Percentiles rank a stretch among this genome's conserved stretches.
These are phyloP conservation scores for Agrocybe praecox DNA, from an alignment of 768 basidiomycete species.

Conservation along the genomic window DNA sequence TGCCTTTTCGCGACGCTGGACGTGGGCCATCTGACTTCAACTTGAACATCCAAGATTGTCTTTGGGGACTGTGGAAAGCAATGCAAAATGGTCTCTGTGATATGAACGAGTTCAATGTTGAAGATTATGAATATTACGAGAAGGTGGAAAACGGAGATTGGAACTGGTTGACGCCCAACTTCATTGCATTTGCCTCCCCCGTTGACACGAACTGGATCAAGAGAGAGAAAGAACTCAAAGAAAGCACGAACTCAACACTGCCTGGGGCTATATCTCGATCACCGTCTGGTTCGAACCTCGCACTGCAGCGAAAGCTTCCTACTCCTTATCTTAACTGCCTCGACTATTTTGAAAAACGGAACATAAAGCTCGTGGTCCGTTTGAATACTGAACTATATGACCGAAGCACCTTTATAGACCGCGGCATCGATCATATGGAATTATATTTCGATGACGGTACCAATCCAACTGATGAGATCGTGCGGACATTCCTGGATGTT, in stretches of 20 bases:
- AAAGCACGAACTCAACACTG: slow-evolving; percentile 33
- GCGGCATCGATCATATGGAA: slow-evolving; percentile 87
- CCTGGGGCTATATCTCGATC: slow-evolving; percentile 25
- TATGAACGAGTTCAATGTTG: slow-evolving; percentile 90
- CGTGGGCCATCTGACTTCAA: slow-evolving; percentile 92
- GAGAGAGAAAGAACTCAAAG: slow-evolving; percentile 65
- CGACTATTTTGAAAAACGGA: slow-evolving; percentile 87
- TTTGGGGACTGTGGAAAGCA: slow-evolving; percentile 87
- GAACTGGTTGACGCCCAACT: slow-evolving; percentile 93
- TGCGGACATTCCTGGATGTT: slow-evolving; percentile 86
- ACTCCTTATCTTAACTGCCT: slow-evolving; percentile 88
- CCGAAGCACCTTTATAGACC: slow-evolving; percentile 74
- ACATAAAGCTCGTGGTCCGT: slow-evolving; percentile 90
- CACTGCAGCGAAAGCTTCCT: slow-evolving; percentile 77
- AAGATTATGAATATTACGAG: slow-evolving; percentile 93
- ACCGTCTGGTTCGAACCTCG: slow-evolving; percentile 41
- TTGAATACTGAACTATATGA: slow-evolving; percentile 94
- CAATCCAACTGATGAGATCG: slow-evolving; percentile 95
- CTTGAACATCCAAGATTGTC: slow-evolving; percentile 89
- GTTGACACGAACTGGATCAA: slow-evolving; percentile 83
- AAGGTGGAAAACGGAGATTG: slow-evolving; percentile 96
- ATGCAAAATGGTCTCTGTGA: slow-evolving; percentile 93
- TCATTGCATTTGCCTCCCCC: slow-evolving; percentile 94
- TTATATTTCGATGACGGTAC: slow-evolving; percentile 98
- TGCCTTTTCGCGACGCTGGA: slow-evolving; percentile 96